Conservation (phyloP, 345 rosid genomes). For the Moricandia moricandioides region DNA sequence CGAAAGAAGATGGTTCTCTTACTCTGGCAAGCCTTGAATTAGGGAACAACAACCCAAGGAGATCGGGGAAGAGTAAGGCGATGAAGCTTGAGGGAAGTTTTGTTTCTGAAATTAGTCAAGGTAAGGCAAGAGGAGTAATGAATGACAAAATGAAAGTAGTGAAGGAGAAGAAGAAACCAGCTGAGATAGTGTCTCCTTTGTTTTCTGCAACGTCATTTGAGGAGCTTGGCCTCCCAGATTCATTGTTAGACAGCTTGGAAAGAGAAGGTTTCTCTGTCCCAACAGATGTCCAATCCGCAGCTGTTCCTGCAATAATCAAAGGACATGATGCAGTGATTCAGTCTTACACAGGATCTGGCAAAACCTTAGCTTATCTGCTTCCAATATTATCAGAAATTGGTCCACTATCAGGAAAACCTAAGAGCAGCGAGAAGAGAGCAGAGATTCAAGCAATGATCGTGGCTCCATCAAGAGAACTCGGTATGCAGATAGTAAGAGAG, state of each 20-base stretch:
- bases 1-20: conserved; percentile 47
- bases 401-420: conserved; percentile 48
- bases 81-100: conserved; percentile 33
- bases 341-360: conserved; percentile 94
- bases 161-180: conserved; percentile 41
- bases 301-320: conserved; percentile 70
- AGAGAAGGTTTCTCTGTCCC: conserved; percentile 68
- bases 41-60: conserved; percentile 41
- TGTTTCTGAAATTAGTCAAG: conserved; percentile 38
- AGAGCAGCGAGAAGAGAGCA: conserved; percentile 38
- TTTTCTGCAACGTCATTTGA: conserved; percentile 78
- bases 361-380: conserved; percentile 84
- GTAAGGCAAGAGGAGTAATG: conserved; percentile 37
- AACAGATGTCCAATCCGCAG: conserved; percentile 84
- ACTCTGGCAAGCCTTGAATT: conserved; percentile 63
- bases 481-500: conserved; percentile 95
- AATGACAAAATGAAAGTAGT: conserved; percentile 40
- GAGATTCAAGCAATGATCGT: conserved; percentile 86
- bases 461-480: conserved; percentile 95
- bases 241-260: conserved; percentile 63
- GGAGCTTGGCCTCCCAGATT: conserved; percentile 80
- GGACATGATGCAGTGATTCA: conserved; percentile 82
- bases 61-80: conserved; percentile 25
- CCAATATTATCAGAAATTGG: conserved; percentile 80
- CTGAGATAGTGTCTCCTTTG: conserved; percentile 51